Conservation (phyloP, 352 stramenopile species). For the Phytophthora quininea region DNA sequence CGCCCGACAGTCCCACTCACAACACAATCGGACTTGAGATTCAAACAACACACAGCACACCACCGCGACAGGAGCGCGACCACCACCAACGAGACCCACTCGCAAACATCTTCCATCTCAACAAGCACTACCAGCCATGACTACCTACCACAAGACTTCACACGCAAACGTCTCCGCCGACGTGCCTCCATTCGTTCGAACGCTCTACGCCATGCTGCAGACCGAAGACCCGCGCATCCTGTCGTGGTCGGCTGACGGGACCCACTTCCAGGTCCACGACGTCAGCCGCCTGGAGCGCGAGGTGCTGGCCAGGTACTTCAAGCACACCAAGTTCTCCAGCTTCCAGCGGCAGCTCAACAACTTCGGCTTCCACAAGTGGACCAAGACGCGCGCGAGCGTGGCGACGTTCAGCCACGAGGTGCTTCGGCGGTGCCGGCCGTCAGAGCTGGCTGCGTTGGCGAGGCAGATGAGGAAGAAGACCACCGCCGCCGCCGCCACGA, state of each 20-base stretch:
- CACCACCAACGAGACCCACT: background rate
- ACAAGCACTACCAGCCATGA: background rate
- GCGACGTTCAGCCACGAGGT: slow-evolving; percentile 73
- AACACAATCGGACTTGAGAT: slow-evolving; percentile 18
- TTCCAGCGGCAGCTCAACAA: slow-evolving; percentile 11
- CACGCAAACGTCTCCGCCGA: too few species aligned
- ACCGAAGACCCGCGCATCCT: slow-evolving; percentile 54
- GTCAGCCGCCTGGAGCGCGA: slow-evolving; percentile 55
- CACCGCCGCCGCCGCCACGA: background rate
- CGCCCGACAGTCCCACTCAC: slow-evolving; percentile 4
- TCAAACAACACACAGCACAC: slow-evolving; percentile 21
- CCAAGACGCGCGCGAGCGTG: slow-evolving; percentile 64
- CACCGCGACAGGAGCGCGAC: slow-evolving; percentile 2
- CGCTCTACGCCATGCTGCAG: slow-evolving; percentile 63
- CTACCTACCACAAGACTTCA: background rate
- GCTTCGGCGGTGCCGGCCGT: slow-evolving; percentile 51
- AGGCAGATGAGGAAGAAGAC: slow-evolving; percentile 18
- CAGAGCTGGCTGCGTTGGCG: slow-evolving; percentile 16
- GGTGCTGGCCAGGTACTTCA: slow-evolving; percentile 85
- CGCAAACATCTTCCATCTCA: background rate
- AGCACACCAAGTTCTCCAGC: slow-evolving; percentile 83
- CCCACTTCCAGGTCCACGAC: slow-evolving; percentile 86
- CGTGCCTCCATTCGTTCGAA: slow-evolving; percentile 51
- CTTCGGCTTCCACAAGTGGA: slow-evolving; percentile 18
- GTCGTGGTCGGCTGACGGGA: slow-evolving; percentile 51